These are phyloP conservation scores for Aureobasidium sp. DNA, from an alignment of 2,329 filamentous ascomycete genomes.

Conservation along the genomic window DNA sequence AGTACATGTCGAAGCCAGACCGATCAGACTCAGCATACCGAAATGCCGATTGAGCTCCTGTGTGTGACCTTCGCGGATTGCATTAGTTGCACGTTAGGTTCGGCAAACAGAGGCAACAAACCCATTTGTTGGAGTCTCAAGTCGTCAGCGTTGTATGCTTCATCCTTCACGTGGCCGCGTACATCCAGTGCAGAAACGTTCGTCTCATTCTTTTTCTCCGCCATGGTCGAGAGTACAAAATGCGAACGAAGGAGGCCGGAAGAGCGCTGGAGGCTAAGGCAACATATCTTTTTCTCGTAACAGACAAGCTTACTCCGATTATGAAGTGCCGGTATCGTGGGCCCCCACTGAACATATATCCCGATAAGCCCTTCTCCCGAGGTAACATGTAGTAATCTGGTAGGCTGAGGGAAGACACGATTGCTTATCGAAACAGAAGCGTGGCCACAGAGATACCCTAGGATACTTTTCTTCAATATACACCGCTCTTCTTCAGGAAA, in stretches of 20 bases:
- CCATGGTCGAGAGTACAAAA: background rate
- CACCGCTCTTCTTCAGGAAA: too few species aligned
- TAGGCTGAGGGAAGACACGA: too few species aligned
- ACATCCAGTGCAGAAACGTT: background rate
- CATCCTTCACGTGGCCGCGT: background rate
- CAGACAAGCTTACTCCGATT: background rate
- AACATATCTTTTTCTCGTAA: background rate
- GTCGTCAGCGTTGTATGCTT: background rate
- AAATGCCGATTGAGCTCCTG: constrained; percentile 12
- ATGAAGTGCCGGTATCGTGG: too few species aligned
- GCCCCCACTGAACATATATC: too few species aligned
- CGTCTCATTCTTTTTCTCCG: background rate
- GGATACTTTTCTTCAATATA: too few species aligned
- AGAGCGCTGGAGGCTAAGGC: background rate
- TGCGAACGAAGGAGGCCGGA: too few species aligned
- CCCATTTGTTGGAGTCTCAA: constrained; percentile 6
- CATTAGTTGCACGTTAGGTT: background rate
- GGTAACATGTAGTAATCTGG: too few species aligned
- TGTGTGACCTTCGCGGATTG: background rate
- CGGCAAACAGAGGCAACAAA: background rate
- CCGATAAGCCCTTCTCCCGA: too few species aligned
- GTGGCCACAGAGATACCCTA: too few species aligned
- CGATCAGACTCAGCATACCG: constrained; percentile 8
- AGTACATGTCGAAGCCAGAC: constrained; percentile 16
- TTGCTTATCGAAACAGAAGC: too few species aligned